Percentiles rank a stretch among this genome's conserved stretches.
These are phyloP conservation scores for Sordaria brevicollis DNA, from an alignment of 495 filamentous ascomycete genomes.

Conservation along the genomic window DNA sequence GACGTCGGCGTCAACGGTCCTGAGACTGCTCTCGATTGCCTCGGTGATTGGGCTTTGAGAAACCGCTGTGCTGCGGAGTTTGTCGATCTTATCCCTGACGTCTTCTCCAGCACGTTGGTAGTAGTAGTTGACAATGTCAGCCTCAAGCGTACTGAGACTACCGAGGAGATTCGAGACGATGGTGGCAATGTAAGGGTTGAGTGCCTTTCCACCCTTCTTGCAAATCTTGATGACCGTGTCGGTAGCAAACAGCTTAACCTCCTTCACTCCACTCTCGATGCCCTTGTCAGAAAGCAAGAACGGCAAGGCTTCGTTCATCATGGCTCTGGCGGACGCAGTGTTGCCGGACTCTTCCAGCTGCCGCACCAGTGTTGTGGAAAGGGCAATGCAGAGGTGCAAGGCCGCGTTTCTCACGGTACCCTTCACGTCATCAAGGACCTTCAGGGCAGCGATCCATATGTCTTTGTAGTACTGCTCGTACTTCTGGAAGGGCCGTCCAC, in stretches of 20 bases:
- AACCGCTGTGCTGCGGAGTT: conserved; percentile 65
- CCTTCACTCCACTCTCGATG: conserved; percentile 74
- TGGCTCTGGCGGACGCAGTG: conserved; percentile 57
- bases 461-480: conserved; percentile 76
- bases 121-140: conserved; percentile 78
- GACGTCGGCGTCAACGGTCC: conserved; percentile 65
- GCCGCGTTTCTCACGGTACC: conserved; percentile 75
- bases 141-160: conserved; percentile 77
- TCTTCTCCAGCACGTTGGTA: conserved; percentile 85
- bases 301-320: conserved; percentile 76
- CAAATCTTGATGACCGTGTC: conserved; percentile 76
- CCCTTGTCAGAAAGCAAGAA: conserved; percentile 85
- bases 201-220: conserved; percentile 64
- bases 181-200: conserved; percentile 70
- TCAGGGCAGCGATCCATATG: conserved; percentile 75
- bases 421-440: conserved; percentile 90
- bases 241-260: conserved; percentile 67
- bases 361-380: conserved; percentile 74
- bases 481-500: conserved; percentile 60
- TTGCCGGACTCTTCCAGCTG: conserved; percentile 73
- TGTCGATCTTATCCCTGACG: conserved; percentile 76
- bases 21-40: conserved; percentile 81
- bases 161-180: conserved; percentile 73
- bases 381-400: conserved; percentile 64
- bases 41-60: conserved; percentile 86